Evolutionary conservation across 2,329 filamentous ascomycete species (phyloP).

Genomic region (Epichloe baconii): DNA sequence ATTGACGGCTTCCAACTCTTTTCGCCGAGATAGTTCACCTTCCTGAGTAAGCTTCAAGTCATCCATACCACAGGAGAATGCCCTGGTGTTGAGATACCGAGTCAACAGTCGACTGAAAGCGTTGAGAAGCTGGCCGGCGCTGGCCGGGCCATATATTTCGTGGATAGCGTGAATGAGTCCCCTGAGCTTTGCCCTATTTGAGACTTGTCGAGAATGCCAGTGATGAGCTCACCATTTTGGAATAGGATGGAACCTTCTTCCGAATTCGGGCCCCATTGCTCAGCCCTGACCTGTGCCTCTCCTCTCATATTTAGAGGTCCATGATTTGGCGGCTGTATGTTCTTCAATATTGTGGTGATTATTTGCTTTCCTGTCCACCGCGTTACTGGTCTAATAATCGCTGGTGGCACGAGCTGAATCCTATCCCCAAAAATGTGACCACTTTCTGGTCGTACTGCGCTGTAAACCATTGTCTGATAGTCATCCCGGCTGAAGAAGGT

Average conservation of each 20-base stretch:
- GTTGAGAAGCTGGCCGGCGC: slow-evolving; percentile 78
- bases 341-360: slow-evolving; percentile 83
- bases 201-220: slow-evolving; percentile 87
- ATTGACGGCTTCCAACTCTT: slow-evolving; percentile 54
- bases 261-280: slow-evolving; percentile 61
- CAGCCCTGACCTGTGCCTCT: slow-evolving; percentile 64
- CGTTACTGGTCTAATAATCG: slow-evolving; percentile 65
- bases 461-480: slow-evolving; percentile 91
- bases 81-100: slow-evolving; percentile 80
- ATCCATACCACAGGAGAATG: slow-evolving; percentile 95
- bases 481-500: slow-evolving; percentile 78
- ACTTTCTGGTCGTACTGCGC: slow-evolving; percentile 76
- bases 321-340: slow-evolving; percentile 68
- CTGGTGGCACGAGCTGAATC: slow-evolving; percentile 68
- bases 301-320: slow-evolving; percentile 68
- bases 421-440: slow-evolving; percentile 75
- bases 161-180: slow-evolving; percentile 88
- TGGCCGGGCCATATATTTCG: slow-evolving; percentile 79
- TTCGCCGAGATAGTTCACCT: slow-evolving; percentile 59
- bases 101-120: slow-evolving; percentile 82
- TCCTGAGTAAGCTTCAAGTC: slow-evolving; percentile 74
- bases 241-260: slow-evolving; percentile 78
- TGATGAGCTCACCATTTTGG: slow-evolving; percentile 74
- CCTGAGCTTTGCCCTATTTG: slow-evolving; percentile 82
- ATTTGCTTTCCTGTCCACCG: slow-evolving; percentile 96